Evolutionary conservation across 2,329 filamentous ascomycete genomes (phyloP), one percentile per base, ranked within the genome.

Genomic region (Arthrobotrys sphaeroides): DNA sequence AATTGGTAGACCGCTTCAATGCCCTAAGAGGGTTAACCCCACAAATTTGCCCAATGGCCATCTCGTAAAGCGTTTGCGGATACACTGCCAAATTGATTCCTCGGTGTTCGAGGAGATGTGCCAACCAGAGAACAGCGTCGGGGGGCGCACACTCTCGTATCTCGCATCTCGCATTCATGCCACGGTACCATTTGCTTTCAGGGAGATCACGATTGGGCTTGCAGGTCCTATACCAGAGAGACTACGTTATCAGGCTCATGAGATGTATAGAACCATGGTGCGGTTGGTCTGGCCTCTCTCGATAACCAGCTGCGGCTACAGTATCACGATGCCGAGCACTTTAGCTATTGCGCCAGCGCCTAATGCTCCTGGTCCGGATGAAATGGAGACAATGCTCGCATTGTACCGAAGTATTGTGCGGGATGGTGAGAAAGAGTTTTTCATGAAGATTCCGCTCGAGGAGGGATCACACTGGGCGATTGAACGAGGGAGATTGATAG

Each of bases 401-500:
- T n/a, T n/a, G n/a, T n/a, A n/a, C n/a, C n/a, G n/a, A n/a, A n/a
- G n/a, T n/a, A n/a, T n/a, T n/a, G n/a, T n/a, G n/a, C n/a, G n/a
- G n/a, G n/a, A n/a, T n/a, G n/a, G n/a, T n/a, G n/a, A n/a, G n/a
- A n/a, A n/a, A n/a, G n/a, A n/a, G n/a, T n/a, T n/a, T 22, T 31
- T 28, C 26, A 36, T 40, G 18, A 47, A 51, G 5, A 24, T 65
- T 40, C 6, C 5, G 9, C 33, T 61, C 6, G 45, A 28, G 24
- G 45, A 45, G 28, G 43, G 59, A 22, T 59, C 26, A 5, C 64
- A 57, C 36, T 57, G 33, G 64, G 64, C 47, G 38, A 59, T 20
- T 1, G 9, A 16, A n/a, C 7, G 28, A 12, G 64, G 64, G 2
- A 59, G 28, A 16, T 36, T 68, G 24, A 18, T 68, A 6, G 51